Base-by-base conservation (phyloP, 2,329 filamentous ascomycete species). In the Neoascochyta sp. region DNA sequence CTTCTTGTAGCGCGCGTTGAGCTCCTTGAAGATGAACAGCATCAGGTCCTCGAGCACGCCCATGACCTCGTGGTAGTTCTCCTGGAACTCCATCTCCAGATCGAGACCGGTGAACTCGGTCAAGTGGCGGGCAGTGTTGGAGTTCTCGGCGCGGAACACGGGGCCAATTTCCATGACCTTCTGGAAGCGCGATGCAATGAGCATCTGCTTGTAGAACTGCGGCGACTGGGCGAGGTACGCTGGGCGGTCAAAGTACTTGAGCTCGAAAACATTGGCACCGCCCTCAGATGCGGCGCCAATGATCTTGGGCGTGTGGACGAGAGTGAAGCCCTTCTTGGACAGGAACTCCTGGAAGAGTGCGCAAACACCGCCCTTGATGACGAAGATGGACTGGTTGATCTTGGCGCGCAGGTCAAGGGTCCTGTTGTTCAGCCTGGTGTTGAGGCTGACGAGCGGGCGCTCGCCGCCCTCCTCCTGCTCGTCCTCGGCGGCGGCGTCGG, bases 211-310 rank as follows among this genome's bases (percentile, higher is more conserved):
- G 67, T 90, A 89, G 50, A 92, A 83, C 57, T 92, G 86, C 5
- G 86, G 86, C 5, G 78, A 83, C 61, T 89, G 85, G 5, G 86
- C 86, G 12, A 92, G 72, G 60, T 72, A 92, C 1, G 87, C 90
- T 45, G 83, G 78, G 55, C 83, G 78, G 47, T 83, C 86, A 63
- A 96, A 96, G 68, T 96, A 96, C 23, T 82, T 81, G 49, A 96
- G 72, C 50, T 82, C 75, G 64, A 98, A 96, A 22, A 96, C 90
- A 59, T 90, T 93, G 47, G 81, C 81, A 45, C 92, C 92, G 52
- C 92, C 90, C 68, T 98, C 92, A 4, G 87, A 92, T 4, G 92
- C 85, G 9, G 90, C 84, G 27, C 83, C 89, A 32, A 94, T 86
- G 23, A 98, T 73, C 62, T 88, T 90, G 7, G 92, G 88, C 2